Base-by-base conservation (phyloP, 139 green algal species). In the Coelastrella sp. region DNA sequence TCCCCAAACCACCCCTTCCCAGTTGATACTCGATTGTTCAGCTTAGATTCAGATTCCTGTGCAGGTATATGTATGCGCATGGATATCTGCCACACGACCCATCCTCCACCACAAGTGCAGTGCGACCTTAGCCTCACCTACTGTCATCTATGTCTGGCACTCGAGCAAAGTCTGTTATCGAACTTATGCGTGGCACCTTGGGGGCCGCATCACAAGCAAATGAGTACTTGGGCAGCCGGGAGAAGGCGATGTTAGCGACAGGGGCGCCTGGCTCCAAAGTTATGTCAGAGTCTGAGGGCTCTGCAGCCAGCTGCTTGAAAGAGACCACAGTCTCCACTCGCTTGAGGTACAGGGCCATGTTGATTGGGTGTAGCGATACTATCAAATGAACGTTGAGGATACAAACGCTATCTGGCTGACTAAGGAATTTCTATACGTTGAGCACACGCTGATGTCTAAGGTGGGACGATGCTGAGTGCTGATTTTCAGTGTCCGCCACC, bases 311-410 rank as follows among this genome's bases (percentile, higher is more conserved):
- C 79, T 85, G 79, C 63, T 77, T 27, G 15, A 85, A 59, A 15
- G 79, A 85, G 8, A 85, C 63, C 11, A 85, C 63, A 8, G 79
- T 85, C 64, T 77, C 63, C 15, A 85, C 63, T 23, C 64, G 79
- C 43, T 68, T 67, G 15, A 78, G 15, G 43, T 69, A 78, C 25
- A 85, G 63, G 27, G 79, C 43, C 79, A 85, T 85, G n/a, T n/a
- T n/a, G n/a, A n/a, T n/a, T n/a, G n/a, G n/a, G n/a, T n/a, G n/a
- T n/a, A n/a, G n/a, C n/a, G n/a, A n/a, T n/a, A n/a, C n/a, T n/a
- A n/a, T n/a, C n/a, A n/a, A n/a, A n/a, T n/a, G n/a, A n/a, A n/a
- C n/a, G n/a, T n/a, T n/a, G n/a, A n/a, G n/a, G n/a, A n/a, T n/a
- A n/a, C n/a, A n/a, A n/a, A n/a, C n/a, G n/a, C n/a, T n/a, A n/a